Evolutionary conservation across 2,329 filamentous ascomycete genomes (phyloP).

Genomic region (Chrysosporium queenslandicum): DNA sequence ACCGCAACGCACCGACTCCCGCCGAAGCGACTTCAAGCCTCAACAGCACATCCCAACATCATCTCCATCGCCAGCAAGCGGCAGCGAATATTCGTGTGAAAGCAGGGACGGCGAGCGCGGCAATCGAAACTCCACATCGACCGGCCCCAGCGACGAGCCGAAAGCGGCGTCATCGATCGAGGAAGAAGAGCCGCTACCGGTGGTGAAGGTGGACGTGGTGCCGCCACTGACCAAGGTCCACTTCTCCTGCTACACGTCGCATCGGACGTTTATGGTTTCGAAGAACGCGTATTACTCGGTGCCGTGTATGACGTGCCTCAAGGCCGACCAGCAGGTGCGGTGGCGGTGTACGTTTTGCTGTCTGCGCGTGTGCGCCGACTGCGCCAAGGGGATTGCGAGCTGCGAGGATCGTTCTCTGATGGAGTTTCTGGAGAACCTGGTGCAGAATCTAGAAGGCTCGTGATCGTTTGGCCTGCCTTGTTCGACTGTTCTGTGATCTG

Average conservation of each 20-base stretch:
- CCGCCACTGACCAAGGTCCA: slow-evolving; percentile 31
- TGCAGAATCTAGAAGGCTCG: slow-evolving; percentile 10
- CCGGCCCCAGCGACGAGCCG: background rate
- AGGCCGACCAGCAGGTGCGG: slow-evolving; percentile 30
- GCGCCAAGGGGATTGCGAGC: slow-evolving; percentile 29
- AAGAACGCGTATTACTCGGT: slow-evolving; percentile 33
- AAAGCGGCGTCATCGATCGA: background rate
- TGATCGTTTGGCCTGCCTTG: background rate
- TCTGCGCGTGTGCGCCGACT: slow-evolving; percentile 32
- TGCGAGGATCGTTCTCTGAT: slow-evolving; percentile 27
- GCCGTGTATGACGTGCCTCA: slow-evolving; percentile 37
- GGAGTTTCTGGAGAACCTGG: slow-evolving; percentile 24
- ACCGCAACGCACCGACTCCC: background rate
- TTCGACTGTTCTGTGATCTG: background rate
- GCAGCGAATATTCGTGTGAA: slow-evolving; percentile 5
- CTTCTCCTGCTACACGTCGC: slow-evolving; percentile 34
- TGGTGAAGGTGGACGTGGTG: slow-evolving; percentile 18
- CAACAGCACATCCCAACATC: background rate
- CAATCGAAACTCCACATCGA: background rate
- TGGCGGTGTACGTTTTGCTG: slow-evolving; percentile 36
- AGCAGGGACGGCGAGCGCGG: background rate
- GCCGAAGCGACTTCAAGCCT: background rate
- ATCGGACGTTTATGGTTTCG: slow-evolving; percentile 29
- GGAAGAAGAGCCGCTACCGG: background rate
- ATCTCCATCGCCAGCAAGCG: background rate